Evolutionary conservation across 805 yeast species (phyloP).

Genomic region (Maudiozyma saulgeensis): DNA sequence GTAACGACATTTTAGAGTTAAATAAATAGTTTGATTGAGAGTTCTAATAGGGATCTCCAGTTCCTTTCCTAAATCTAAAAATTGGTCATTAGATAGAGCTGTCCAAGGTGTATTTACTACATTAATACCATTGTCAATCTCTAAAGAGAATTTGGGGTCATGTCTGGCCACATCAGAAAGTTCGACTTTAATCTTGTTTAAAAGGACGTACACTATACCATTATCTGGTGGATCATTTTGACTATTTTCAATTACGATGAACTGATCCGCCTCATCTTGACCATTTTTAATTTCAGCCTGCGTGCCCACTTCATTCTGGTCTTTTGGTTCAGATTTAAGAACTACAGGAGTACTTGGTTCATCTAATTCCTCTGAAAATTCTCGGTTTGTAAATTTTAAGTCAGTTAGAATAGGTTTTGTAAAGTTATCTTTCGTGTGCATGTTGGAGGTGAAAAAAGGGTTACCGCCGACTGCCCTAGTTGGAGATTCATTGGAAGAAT

Average conservation of each 20-base stretch:
- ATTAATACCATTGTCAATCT: slow-evolving; percentile 73
- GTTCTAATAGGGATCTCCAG: slow-evolving; percentile 46
- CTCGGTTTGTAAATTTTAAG: no score
- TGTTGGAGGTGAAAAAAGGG: not conserved
- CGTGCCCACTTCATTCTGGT: not conserved
- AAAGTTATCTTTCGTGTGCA: not conserved
- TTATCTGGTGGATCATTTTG: slow-evolving; percentile 7
- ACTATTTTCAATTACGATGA: not conserved
- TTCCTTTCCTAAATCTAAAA: slow-evolving; percentile 50
- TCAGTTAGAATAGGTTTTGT: not conserved
- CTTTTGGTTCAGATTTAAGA: not conserved
- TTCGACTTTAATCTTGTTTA: slow-evolving; percentile 39
- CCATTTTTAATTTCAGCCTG: not conserved
- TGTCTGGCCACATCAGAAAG: slow-evolving; percentile 39
- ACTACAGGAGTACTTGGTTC: not conserved
- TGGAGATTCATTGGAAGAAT: not conserved
- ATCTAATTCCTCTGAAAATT: not conserved
- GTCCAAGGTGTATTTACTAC: slow-evolving; percentile 55
- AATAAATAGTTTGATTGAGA: slow-evolving; percentile 43
- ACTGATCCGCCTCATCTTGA: not conserved
- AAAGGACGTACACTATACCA: slow-evolving; percentile 47
- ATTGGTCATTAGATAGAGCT: slow-evolving; percentile 20
- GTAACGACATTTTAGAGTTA: slow-evolving; percentile 65
- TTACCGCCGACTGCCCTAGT: not conserved
- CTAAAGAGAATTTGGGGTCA: slow-evolving; percentile 41